Percentiles rank a stretch among this genome's conserved stretches.
Evolutionary conservation across 176 grass and related monocot species (phyloP).

Genomic region (Triticum aestivum): IWGSC_CS_RefSeq_v2.1 NC_057795.1:320882497-320882996

Average conservation of each 20-base stretch:
- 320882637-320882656: conserved; percentile 85
- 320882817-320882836: not conserved
- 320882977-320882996: conserved; percentile 17
- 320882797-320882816: not conserved
- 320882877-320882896: conserved; percentile 35
- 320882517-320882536: not conserved
- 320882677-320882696: not conserved
- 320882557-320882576: no score
- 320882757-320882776: conserved; percentile 14
- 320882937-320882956: not conserved
- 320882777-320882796: not conserved
- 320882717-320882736: conserved; percentile 29
- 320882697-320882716: conserved; percentile 7
- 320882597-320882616: conserved; percentile 21
- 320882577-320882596: conserved; percentile 1
- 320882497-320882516: conserved; percentile 29
- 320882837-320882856: not conserved
- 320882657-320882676: conserved; percentile 21
- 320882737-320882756: not conserved
- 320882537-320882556: conserved; percentile 17
- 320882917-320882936: conserved; percentile 21
- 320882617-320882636: conserved; percentile 64
- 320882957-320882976: not conserved
- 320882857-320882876: not conserved
- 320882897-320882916: conserved; percentile 65